Evolutionary conservation across 306 rosid species (phyloP).

Genomic region (Castanopsis chinensis): DNA sequence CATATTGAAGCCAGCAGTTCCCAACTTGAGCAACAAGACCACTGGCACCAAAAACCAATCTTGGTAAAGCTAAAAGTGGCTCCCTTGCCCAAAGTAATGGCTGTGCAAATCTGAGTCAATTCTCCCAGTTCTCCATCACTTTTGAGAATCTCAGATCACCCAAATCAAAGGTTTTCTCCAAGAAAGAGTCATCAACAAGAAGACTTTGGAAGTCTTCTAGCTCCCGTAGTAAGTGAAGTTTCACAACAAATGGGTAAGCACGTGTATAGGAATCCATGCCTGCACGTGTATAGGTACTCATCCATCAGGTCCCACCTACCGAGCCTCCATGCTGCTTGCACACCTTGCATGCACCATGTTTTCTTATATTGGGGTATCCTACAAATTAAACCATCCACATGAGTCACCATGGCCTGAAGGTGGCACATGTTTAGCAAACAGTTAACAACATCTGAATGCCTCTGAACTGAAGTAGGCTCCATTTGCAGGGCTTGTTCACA

Average conservation of each 20-base stretch:
- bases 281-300: conserved; percentile 96
- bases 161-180: conserved; percentile 67
- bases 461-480: conserved; percentile 86
- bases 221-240: conserved; percentile 88
- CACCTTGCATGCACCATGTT: conserved; percentile 99
- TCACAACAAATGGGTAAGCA: conserved; percentile 89
- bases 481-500: conserved; percentile 97
- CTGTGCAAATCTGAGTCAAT: conserved; percentile 80
- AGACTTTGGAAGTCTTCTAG: conserved; percentile 83
- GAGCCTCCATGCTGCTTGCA: conserved; percentile 99
- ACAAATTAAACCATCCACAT: conserved; percentile 89
- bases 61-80: conserved; percentile 83
- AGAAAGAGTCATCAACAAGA: conserved; percentile 73
- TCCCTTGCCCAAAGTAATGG: conserved; percentile 96
- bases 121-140: conserved; percentile 83
- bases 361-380: conserved; percentile 85
- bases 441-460: conserved; percentile 94
- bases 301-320: conserved; percentile 98
- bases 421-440: conserved; percentile 94
- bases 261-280: conserved; percentile 96
- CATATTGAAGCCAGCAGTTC: conserved; percentile 95
- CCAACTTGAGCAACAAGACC: conserved; percentile 87
- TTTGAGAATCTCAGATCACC: conserved; percentile 60
- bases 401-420: conserved; percentile 97
- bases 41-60: conserved; percentile 76